Base-by-base conservation (phyloP, 371 early-diverging fungal genomes). In the Mucor velutinosus region DNA sequence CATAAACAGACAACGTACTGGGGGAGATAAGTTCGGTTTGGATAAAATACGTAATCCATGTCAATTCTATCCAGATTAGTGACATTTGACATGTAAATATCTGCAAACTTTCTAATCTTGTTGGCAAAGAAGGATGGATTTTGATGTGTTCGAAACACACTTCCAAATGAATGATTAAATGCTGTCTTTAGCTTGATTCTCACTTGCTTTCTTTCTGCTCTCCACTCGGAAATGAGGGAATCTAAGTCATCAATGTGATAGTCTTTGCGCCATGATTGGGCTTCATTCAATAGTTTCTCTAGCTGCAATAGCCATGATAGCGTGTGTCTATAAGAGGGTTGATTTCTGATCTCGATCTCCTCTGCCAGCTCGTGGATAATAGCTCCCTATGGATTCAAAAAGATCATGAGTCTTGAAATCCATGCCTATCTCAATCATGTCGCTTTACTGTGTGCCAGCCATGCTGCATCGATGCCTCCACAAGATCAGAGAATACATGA, bases 91-190 rank as follows among this genome's bases (percentile, higher is more conserved):
- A 87, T 90, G 55, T 90, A 87, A 23, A 81, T 78, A 69, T 82
- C 80, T 11, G 81, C 77, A 71, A 79, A 81, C 67, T 76, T 80
- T 51, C 79, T 66, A 58, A 90, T 84, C 67, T 89, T 90, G 64
- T 86, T 85, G 2, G 89, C 88, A 79, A 90, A 89, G 62, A 81
- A 80, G 15, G 87, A 85, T 0, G 91, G 88, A 62, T 89, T 82
- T 58, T 87, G 83, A 64, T 88, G 84, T 7, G 89, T 86, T 49
- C 89, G 64, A 55, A 90, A 90, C 11, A 89, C 86, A 32, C 85
- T 85, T n/a, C 89, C 91, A 78, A 90, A 90, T 23, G 86, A 82
- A 3, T 73, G 58, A 62, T 89, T 89, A 65, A 87, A 88, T 4
- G 82, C 79, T 19, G 77, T 77, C 35, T 86, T 83, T 17, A 89